phyloP scores from a whole-genome alignment of 1,139 yeast genomes.

The Candida gigantensis region DNA sequence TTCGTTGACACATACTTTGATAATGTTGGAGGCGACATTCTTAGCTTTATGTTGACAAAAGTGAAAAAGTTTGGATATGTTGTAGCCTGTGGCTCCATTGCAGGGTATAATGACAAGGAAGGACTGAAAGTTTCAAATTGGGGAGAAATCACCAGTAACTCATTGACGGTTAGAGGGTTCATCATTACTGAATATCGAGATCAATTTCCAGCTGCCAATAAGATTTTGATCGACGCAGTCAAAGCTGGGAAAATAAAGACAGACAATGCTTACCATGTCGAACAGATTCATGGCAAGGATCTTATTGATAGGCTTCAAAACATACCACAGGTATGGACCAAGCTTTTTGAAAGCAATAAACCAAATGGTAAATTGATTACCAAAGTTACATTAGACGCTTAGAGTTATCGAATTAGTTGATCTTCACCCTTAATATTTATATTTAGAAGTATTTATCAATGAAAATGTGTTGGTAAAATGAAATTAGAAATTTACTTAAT shows the following conservation, averaged over 20 bases:
- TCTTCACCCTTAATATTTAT: too few relatives aligned
- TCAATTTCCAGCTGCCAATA: constrained; percentile 38
- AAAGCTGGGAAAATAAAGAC: constrained; percentile 43
- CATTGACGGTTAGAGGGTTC: constrained; percentile 52
- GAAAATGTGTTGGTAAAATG: too few relatives aligned
- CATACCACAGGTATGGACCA: constrained; percentile 32
- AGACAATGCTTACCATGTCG: constrained; percentile 24
- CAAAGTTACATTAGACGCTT: constrained; percentile 22
- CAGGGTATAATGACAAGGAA: constrained; percentile 52
- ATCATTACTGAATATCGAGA: constrained; percentile 39
- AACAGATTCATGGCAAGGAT: constrained; percentile 24
- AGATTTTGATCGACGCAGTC: constrained; percentile 32
- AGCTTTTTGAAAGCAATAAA: constrained; percentile 33
- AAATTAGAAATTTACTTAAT: too few relatives aligned
- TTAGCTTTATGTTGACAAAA: constrained; percentile 47
- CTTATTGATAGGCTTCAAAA: constrained; percentile 21
- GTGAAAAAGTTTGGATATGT: constrained; percentile 46
- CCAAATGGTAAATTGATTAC: constrained; percentile 39
- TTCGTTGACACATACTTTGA: constrained; percentile 52
- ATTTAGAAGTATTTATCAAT: too few relatives aligned
- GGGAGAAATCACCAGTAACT: constrained; percentile 45
- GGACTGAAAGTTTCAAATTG: constrained; percentile 39
- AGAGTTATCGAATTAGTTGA: background rate
- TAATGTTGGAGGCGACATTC: constrained; percentile 64
- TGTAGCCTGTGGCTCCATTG: constrained; percentile 63